Evolutionary conservation across 2,329 filamentous ascomycete genomes (phyloP), one percentile per base, ranked within the genome.

Genomic region (Parasarocladium wereldwijsianum): DNA sequence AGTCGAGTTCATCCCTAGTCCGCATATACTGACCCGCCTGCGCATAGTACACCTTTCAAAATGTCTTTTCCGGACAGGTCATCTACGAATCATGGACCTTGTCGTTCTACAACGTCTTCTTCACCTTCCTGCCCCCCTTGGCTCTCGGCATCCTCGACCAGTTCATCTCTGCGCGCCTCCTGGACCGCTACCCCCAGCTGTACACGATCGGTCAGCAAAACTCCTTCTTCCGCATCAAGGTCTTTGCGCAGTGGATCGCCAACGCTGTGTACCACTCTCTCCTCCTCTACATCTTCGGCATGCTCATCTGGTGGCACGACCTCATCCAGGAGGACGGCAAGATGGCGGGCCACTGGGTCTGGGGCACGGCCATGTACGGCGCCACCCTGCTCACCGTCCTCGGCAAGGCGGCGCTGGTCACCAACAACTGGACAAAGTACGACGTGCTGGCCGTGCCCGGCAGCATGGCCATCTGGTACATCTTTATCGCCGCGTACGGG

Each of bases 91-190:
- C 90, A 8, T 98, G 92, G 92, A 94, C 86, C 0, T 63, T 98
- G n/a, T 93, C 87, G 6, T 93, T 96, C 60, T 98, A 94, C 66
- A 98, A 98, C 62, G 85, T 98, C 52, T 80, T 98, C 52, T 98
- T 93, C 60, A 98, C 90, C 1, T 80, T 93, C 13, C 63, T 94
- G 12, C 90, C 90, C 11, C 90, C 90, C 1, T 77, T 98, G 36
- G 87, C 84, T 2, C 77, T 98, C 47, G 90, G 90, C 43, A 93
- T 98, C 39, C 83, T 94, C 40, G 92, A 98, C 52, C 92, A 98
- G 50, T 96, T 92, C 56, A 85, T 98, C 46, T 93, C 85, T 24
- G 90, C 92, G 6, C 76, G 90, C 15, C 64, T 98, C 14, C 66
- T 98, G 9, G 90, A 98, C 54, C 75, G 90, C 17, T 98, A 98